Conservation (phyloP, 306 rosid species). For the Ochetophila trinervis region DNA sequence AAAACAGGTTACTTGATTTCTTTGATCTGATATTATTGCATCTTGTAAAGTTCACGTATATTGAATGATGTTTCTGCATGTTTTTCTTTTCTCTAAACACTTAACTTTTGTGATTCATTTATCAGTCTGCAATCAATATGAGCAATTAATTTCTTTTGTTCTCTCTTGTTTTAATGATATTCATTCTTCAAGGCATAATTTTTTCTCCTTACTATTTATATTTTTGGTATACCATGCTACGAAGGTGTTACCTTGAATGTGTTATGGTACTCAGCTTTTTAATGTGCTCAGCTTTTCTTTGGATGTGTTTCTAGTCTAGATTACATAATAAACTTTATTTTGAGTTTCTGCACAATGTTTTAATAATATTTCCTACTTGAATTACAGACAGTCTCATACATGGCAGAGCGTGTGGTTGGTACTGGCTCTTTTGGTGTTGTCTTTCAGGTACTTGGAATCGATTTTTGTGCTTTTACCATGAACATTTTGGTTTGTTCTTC, state of each 20-base stretch:
- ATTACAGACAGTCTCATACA: slow-evolving; percentile 73
- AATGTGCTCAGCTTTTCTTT: background rate
- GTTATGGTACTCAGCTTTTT: background rate
- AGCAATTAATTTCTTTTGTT: too few species aligned
- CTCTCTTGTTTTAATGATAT: too few species aligned
- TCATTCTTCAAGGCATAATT: too few species aligned
- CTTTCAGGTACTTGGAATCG: slow-evolving; percentile 63
- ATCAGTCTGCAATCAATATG: too few species aligned
- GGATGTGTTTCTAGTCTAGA: background rate
- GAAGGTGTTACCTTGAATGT: background rate
- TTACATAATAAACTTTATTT: slow-evolving; percentile 5
- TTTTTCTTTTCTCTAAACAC: too few species aligned
- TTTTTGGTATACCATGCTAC: background rate
- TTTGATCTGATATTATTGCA: background rate
- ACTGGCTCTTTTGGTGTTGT: slow-evolving; percentile 95
- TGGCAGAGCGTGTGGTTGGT: slow-evolving; percentile 97
- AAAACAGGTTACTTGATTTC: slow-evolving; percentile 55
- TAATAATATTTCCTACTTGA: slow-evolving; percentile 19
- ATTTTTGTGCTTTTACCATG: slow-evolving; percentile 6
- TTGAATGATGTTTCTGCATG: too few species aligned
- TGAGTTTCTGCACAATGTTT: background rate
- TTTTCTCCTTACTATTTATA: too few species aligned
- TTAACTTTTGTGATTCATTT: too few species aligned
- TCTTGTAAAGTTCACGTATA: background rate
- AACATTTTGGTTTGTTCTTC: background rate